phyloP scores from a whole-genome alignment of 805 yeast genomes.

The Nadsonia fulvescens region DNA sequence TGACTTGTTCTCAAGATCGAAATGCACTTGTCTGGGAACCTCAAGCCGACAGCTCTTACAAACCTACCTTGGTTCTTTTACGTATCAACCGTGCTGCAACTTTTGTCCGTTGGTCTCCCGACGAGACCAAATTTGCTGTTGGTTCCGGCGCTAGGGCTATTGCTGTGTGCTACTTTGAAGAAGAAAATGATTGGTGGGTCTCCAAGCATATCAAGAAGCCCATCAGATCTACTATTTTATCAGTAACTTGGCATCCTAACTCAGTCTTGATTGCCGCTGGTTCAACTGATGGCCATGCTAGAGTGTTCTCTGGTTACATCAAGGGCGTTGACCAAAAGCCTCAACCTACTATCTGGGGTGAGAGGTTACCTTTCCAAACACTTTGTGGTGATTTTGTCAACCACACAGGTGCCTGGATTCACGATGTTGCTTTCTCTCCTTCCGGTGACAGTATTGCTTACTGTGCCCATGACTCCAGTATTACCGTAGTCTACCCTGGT shows the following conservation, averaged over 20 bases:
- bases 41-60: constrained; percentile 38
- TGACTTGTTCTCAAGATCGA: constrained; percentile 94
- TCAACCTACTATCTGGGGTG: constrained; percentile 76
- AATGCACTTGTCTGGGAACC: constrained; percentile 95
- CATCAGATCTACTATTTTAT: constrained; percentile 68
- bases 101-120: constrained; percentile 84
- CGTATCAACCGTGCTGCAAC: constrained; percentile 95
- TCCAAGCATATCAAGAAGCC: constrained; percentile 94
- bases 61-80: constrained; percentile 80
- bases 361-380: constrained; percentile 85
- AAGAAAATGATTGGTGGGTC: constrained; percentile 98
- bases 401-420: constrained; percentile 75
- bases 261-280: constrained; percentile 77
- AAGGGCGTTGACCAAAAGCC: constrained; percentile 82
- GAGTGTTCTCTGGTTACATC: constrained; percentile 77
- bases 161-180: constrained; percentile 92
- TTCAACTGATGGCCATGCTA: constrained; percentile 80
- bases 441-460: constrained; percentile 61
- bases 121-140: constrained; percentile 89
- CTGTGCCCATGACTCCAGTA: constrained; percentile 74
- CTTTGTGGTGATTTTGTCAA: constrained; percentile 64
- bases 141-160: constrained; percentile 89
- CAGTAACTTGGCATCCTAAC: constrained; percentile 87
- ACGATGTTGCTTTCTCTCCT: constrained; percentile 75
- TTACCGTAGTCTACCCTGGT: constrained; percentile 62